Evolutionary conservation across 768 basidiomycete species (phyloP).

Genomic region (Suillus ampliporus): DNA sequence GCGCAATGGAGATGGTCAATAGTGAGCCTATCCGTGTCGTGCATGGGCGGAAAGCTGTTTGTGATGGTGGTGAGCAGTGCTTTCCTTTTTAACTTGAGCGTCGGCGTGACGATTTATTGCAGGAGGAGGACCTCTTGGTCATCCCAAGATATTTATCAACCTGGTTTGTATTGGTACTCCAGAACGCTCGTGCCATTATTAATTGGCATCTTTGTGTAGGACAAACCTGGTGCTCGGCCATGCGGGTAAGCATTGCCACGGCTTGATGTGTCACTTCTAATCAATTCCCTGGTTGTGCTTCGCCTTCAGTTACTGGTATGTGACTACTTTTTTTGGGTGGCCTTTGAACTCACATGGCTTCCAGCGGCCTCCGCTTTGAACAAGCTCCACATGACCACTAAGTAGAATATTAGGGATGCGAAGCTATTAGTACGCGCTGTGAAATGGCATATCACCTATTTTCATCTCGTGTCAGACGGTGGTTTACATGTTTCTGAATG

Average conservation of each 20-base stretch:
- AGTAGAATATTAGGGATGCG: background rate
- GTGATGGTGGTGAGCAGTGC: conserved; percentile 86
- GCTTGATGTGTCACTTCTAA: background rate
- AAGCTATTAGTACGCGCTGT: background rate
- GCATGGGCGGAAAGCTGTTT: conserved; percentile 82
- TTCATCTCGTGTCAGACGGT: background rate
- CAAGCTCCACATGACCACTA: conserved; percentile 69
- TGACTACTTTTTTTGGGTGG: conserved; percentile 10
- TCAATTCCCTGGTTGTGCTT: conserved; percentile 14
- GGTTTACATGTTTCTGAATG: conserved; percentile 16
- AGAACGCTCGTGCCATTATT: background rate
- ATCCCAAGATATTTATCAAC: conserved; percentile 97
- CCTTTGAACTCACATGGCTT: conserved; percentile 3
- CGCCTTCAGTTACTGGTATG: conserved; percentile 53
- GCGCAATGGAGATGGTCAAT: conserved; percentile 89
- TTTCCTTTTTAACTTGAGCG: conserved; percentile 8
- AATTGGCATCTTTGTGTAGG: conserved; percentile 49
- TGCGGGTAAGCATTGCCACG: conserved; percentile 75
- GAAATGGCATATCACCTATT: background rate
- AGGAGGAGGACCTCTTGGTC: conserved; percentile 95
- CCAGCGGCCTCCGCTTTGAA: conserved; percentile 88
- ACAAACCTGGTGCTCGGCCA: conserved; percentile 83
- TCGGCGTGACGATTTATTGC: conserved; percentile 15
- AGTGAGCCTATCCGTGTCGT: conserved; percentile 87
- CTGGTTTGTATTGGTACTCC: conserved; percentile 58